Evolutionary conservation across 306 rosid species (phyloP).

Genomic region (Oemleria cerasiformis): DNA sequence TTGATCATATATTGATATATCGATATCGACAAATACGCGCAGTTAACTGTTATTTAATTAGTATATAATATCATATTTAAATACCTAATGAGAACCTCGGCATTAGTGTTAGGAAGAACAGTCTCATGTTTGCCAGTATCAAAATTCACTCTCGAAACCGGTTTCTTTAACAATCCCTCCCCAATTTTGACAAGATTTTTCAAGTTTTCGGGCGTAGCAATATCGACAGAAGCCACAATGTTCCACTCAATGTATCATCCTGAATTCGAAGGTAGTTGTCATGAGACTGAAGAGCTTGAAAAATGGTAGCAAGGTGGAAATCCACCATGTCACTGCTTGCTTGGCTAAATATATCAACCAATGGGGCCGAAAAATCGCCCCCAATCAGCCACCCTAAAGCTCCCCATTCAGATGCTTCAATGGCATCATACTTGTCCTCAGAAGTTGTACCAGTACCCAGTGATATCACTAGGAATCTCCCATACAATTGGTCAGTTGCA

Average conservation of each 20-base stretch:
- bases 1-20: too few relatives aligned
- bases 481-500: conserved; percentile 26
- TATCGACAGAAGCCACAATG: conserved; percentile 12
- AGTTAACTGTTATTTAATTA: too few relatives aligned
- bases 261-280: conserved; percentile 39
- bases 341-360: conserved; percentile 35
- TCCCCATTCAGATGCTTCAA: conserved; percentile 40
- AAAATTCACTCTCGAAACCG: too few relatives aligned
- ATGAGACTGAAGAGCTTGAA: conserved; percentile 32
- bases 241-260: conserved; percentile 25
- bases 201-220: too few relatives aligned
- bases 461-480: conserved; percentile 32
- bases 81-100: too few relatives aligned
- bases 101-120: too few relatives aligned
- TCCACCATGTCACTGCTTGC: conserved; percentile 48
- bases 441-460: conserved; percentile 39
- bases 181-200: too few relatives aligned
- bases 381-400: conserved; percentile 35
- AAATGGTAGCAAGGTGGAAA: conserved; percentile 35
- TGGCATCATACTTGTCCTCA: conserved; percentile 26
- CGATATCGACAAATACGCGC: too few relatives aligned
- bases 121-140: too few relatives aligned
- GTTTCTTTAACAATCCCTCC: too few relatives aligned
- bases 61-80: too few relatives aligned
- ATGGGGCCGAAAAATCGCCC: conserved; percentile 24